Percentiles rank a stretch among this genome's conserved stretches.
Conservation (phyloP, 148 eudicot genomes). For the Cornus kousa region DNA sequence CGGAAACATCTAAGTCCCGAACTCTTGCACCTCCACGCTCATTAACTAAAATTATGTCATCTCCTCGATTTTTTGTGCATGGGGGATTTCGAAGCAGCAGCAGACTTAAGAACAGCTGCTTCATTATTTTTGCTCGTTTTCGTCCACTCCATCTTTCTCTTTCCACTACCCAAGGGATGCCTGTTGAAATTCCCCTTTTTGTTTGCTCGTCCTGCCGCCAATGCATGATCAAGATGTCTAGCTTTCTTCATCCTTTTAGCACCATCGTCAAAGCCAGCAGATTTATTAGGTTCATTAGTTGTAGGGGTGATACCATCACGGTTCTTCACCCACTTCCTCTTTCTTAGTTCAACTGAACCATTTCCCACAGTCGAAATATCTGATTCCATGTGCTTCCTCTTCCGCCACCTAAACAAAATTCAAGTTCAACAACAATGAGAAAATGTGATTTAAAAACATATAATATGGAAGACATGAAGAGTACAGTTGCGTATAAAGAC, state of each 20-base stretch:
- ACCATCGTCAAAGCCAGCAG: slow-evolving; percentile 18
- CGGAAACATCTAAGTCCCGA: background rate
- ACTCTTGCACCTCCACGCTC: background rate
- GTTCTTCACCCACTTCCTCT: slow-evolving; percentile 35
- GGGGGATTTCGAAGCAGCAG: slow-evolving; percentile 1
- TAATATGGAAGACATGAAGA: background rate
- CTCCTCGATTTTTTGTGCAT: slow-evolving; percentile 17
- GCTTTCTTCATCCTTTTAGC: slow-evolving; percentile 19
- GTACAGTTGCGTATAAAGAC: background rate
- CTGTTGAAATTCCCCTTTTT: slow-evolving; percentile 18
- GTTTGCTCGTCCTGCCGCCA: slow-evolving; percentile 16
- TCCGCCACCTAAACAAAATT: slow-evolving; percentile 31
- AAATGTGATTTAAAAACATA: background rate
- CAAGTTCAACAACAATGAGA: background rate
- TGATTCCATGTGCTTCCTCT: slow-evolving; percentile 37
- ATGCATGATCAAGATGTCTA: slow-evolving; percentile 14
- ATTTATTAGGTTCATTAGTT: slow-evolving; percentile 13
- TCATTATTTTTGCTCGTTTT: slow-evolving; percentile 15
- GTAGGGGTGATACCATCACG: background rate
- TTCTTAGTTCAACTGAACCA: slow-evolving; percentile 26
- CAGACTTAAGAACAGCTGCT: background rate
- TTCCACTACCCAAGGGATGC: slow-evolving; percentile 10
- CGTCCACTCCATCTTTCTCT: slow-evolving; percentile 10
- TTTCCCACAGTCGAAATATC: slow-evolving; percentile 26
- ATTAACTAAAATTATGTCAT: slow-evolving; percentile 10